Evolutionary conservation across 169 alveolate genomes (phyloP).

Genomic region (Haemoproteus tartakovskyi): DNA sequence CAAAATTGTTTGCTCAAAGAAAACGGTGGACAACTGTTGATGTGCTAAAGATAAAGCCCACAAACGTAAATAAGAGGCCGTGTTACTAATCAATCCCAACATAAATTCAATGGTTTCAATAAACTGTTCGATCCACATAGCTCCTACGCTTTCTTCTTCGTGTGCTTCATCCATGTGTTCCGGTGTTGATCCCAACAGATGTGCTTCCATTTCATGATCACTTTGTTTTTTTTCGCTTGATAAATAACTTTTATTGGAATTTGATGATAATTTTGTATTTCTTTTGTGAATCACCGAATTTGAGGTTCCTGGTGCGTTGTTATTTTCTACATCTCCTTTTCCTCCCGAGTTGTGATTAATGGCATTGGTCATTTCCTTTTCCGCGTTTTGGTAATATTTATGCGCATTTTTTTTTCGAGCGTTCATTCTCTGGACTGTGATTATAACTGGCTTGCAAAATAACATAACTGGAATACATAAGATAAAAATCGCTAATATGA

Average conservation of each 20-base stretch:
- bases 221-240: constrained; percentile 6
- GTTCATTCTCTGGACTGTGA: constrained; percentile 65
- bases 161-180: constrained; percentile 65
- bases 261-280: no score
- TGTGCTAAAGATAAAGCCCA: constrained; percentile 99
- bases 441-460: constrained; percentile 90
- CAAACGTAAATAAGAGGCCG: constrained; percentile 98
- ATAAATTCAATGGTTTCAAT: constrained; percentile 98
- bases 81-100: constrained; percentile 96
- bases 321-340: neutral
- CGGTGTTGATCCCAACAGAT: constrained; percentile 67
- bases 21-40: constrained; percentile 94
- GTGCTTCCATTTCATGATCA: constrained; percentile 72
- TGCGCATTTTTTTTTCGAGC: constrained; percentile 26
- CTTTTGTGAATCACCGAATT: neutral
- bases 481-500: constrained; percentile 81
- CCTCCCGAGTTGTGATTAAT: constrained; percentile 8
- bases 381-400: neutral
- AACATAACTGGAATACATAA: constrained; percentile 93
- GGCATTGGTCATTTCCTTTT: constrained; percentile 60
- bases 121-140: constrained; percentile 92
- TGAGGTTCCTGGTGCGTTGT: neutral
- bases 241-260: no score
- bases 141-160: constrained; percentile 78
- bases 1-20: constrained; percentile 85